Conservation (phyloP, 2,329 filamentous ascomycete genomes). For the Daldinia eschscholtzii region DNA sequence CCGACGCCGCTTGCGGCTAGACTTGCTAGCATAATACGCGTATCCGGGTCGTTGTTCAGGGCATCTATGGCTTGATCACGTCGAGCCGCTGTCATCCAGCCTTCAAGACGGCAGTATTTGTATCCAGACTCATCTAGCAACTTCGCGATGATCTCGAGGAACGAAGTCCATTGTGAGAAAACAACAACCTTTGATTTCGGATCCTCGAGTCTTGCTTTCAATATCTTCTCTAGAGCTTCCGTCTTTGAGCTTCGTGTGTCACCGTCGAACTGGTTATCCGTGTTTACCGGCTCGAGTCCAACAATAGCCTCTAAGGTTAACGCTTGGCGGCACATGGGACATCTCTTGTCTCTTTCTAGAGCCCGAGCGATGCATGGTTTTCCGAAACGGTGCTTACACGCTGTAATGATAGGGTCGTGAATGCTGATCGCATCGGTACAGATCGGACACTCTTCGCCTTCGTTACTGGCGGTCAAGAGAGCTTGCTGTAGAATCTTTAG, state of each 20-base stretch:
- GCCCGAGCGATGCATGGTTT: constrained; percentile 78
- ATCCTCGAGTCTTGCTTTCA: constrained; percentile 76
- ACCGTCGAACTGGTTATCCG: constrained; percentile 67
- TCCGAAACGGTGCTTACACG: constrained; percentile 87
- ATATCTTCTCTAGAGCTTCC: constrained; percentile 79
- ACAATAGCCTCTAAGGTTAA: constrained; percentile 72
- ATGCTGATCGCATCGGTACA: constrained; percentile 78
- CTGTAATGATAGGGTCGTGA: constrained; percentile 79
- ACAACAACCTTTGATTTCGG: constrained; percentile 76
- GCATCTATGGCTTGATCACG: constrained; percentile 79
- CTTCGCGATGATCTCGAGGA: constrained; percentile 77
- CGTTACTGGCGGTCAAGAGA: constrained; percentile 81
- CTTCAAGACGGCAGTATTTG: constrained; percentile 80
- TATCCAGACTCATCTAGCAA: constrained; percentile 73
- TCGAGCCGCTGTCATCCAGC: constrained; percentile 76
- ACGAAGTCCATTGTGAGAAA: constrained; percentile 83
- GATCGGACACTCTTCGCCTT: constrained; percentile 84
- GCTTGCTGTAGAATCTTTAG: constrained; percentile 78
- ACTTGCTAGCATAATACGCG: constrained; percentile 83
- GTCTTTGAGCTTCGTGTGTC: constrained; percentile 84
- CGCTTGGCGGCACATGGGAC: constrained; percentile 83
- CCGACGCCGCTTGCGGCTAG: constrained; percentile 87
- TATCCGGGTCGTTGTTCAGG: constrained; percentile 75
- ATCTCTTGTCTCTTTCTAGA: constrained; percentile 81
- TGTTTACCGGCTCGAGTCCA: constrained; percentile 71